These are phyloP conservation scores for Millerozyma miso DNA, from an alignment of 805 yeast genomes.

Conservation along the genomic window DNA sequence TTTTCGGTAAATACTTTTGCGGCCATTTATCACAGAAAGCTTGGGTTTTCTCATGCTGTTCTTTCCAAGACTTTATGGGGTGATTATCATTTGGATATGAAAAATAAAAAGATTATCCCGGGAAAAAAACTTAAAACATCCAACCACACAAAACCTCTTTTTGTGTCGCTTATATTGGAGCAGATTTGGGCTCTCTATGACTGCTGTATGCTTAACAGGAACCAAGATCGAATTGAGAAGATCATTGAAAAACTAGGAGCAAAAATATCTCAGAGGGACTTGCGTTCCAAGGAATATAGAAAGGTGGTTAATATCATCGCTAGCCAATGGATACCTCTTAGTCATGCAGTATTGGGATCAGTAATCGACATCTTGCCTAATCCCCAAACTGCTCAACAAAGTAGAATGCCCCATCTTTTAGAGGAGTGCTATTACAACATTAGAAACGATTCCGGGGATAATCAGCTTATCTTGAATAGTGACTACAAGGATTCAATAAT, in stretches of 20 bases:
- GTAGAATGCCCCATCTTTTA: slow-evolving; percentile 65
- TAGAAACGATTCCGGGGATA: slow-evolving; percentile 34
- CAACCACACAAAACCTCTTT: slow-evolving; percentile 59
- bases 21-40: slow-evolving; percentile 73
- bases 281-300: slow-evolving; percentile 73
- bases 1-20: slow-evolving; percentile 87
- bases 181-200: slow-evolving; percentile 91
- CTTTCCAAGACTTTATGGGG: slow-evolving; percentile 94
- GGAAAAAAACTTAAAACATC: slow-evolving; percentile 62
- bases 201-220: slow-evolving; percentile 57
- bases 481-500: slow-evolving; percentile 53
- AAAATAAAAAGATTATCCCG: slow-evolving; percentile 76
- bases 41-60: slow-evolving; percentile 78
- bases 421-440: slow-evolving; percentile 39
- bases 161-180: slow-evolving; percentile 82
- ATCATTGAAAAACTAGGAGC: slow-evolving; percentile 68
- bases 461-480: slow-evolving; percentile 41
- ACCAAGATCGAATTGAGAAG: slow-evolving; percentile 68
- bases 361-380: slow-evolving; percentile 85
- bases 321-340: slow-evolving; percentile 93
- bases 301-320: slow-evolving; percentile 60
- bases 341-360: slow-evolving; percentile 77
- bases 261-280: slow-evolving; percentile 67
- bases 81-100: slow-evolving; percentile 84
- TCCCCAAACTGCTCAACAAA: slow-evolving; percentile 70